These are phyloP conservation scores for Paecilomyces fulvus DNA, from an alignment of 2,329 filamentous ascomycete species.

Conservation along the genomic window DNA sequence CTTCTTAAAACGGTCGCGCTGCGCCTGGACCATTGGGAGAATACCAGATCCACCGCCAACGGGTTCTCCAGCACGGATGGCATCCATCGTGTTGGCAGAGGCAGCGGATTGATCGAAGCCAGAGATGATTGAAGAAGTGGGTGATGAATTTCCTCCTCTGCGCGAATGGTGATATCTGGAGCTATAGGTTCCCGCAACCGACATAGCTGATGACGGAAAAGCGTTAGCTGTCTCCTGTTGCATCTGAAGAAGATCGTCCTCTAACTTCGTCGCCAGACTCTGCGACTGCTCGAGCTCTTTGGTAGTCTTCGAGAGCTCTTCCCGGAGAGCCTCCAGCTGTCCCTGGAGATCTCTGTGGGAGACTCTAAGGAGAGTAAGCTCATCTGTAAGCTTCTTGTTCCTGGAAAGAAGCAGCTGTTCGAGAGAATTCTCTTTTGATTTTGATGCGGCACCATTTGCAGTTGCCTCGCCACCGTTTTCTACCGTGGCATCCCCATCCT, in stretches of 20 bases:
- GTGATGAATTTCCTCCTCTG: slow-evolving; percentile 71
- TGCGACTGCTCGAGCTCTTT: slow-evolving; percentile 78
- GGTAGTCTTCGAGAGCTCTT: slow-evolving; percentile 74
- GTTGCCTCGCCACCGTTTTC: slow-evolving; percentile 16
- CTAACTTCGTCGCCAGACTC: slow-evolving; percentile 76
- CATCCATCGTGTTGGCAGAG: slow-evolving; percentile 45
- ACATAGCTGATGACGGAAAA: slow-evolving; percentile 78
- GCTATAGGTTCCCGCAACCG: slow-evolving; percentile 83
- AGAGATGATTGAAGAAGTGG: slow-evolving; percentile 95
- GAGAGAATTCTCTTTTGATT: slow-evolving; percentile 66
- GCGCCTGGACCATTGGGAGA: slow-evolving; percentile 94
- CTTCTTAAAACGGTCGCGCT: slow-evolving; percentile 96
- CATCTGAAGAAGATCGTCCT: slow-evolving; percentile 81
- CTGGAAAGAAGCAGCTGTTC: slow-evolving; percentile 85
- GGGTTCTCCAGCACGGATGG: slow-evolving; percentile 56
- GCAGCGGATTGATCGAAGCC: slow-evolving; percentile 69
- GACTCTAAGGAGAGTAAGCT: slow-evolving; percentile 83
- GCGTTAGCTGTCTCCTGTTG: slow-evolving; percentile 77
- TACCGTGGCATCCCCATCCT: slow-evolving; percentile 41
- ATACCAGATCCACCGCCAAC: slow-evolving; percentile 76
- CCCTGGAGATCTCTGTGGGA: slow-evolving; percentile 87
- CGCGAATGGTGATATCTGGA: slow-evolving; percentile 69
- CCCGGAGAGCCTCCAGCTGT: slow-evolving; percentile 69
- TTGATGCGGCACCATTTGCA: slow-evolving; percentile 43
- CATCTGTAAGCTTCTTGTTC: slow-evolving; percentile 94